phyloP scores from a whole-genome alignment of 148 eudicot genomes.

The Pharnaceum exiguum region DNA sequence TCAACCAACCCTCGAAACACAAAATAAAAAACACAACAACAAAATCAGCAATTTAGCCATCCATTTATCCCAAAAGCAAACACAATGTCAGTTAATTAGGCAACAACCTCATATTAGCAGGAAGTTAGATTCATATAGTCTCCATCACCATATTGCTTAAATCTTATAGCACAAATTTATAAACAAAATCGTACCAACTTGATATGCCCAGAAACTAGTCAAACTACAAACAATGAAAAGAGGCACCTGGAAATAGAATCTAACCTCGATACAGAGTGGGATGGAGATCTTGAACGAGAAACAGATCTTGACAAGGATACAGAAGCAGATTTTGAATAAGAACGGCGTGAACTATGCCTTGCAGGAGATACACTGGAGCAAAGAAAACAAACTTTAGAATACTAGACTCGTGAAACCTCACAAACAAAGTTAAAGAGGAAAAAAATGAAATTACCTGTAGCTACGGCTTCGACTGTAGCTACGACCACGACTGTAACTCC shows the following conservation, averaged over 20 bases:
- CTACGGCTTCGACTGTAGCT: constrained; percentile 61
- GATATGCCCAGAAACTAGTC: too few species aligned
- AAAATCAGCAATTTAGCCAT: too few species aligned
- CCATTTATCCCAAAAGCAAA: too few species aligned
- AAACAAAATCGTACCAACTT: too few species aligned
- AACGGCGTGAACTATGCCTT: constrained; percentile 38
- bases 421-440: background rate
- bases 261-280: constrained; percentile 50
- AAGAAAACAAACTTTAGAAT: background rate
- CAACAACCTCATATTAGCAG: too few species aligned
- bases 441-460: constrained; percentile 27
- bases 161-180: too few species aligned
- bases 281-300: constrained; percentile 39
- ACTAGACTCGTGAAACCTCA: background rate
- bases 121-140: too few species aligned
- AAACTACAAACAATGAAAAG: too few species aligned
- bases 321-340: constrained; percentile 53
- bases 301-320: constrained; percentile 46
- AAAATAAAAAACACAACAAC: too few species aligned
- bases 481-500: constrained; percentile 51
- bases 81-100: too few species aligned
- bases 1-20: too few species aligned
- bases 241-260: background rate
- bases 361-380: constrained; percentile 57
- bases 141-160: too few species aligned